phyloP scores from a whole-genome alignment of 805 yeast species.

The Maudiozyma saulgeensis region DNA sequence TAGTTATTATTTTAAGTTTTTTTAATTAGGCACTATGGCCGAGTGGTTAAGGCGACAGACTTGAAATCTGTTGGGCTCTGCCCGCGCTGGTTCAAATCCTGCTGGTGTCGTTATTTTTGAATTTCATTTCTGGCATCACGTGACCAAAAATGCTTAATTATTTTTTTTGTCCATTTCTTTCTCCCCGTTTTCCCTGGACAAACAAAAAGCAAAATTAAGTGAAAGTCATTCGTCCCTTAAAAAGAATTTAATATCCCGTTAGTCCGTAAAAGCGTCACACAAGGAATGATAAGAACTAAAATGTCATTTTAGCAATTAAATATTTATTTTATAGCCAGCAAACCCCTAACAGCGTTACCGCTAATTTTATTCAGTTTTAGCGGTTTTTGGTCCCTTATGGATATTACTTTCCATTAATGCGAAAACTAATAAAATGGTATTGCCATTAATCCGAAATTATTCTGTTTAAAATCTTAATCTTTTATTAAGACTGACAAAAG shows the following conservation, averaged over 20 bases:
- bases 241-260: neutral
- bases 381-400: neutral
- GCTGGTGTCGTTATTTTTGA: conserved; percentile 32
- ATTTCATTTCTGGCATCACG: conserved; percentile 1
- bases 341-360: too few relatives aligned
- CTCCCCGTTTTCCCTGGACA: too few relatives aligned
- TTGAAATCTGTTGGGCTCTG: conserved; percentile 36
- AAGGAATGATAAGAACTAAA: neutral
- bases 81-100: conserved; percentile 39
- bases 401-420: neutral
- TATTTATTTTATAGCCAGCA: too few relatives aligned
- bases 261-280: too few relatives aligned
- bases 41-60: conserved; percentile 39
- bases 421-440: neutral
- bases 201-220: too few relatives aligned
- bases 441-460: neutral
- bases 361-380: too few relatives aligned
- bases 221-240: too few relatives aligned
- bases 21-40: conserved; percentile 34
- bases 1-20: too few relatives aligned
- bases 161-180: too few relatives aligned
- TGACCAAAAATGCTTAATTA: neutral
- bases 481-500: too few relatives aligned
- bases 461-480: too few relatives aligned
- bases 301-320: neutral